phyloP scores from a whole-genome alignment of 495 filamentous ascomycete genomes.

The Neurospora africana region DNA sequence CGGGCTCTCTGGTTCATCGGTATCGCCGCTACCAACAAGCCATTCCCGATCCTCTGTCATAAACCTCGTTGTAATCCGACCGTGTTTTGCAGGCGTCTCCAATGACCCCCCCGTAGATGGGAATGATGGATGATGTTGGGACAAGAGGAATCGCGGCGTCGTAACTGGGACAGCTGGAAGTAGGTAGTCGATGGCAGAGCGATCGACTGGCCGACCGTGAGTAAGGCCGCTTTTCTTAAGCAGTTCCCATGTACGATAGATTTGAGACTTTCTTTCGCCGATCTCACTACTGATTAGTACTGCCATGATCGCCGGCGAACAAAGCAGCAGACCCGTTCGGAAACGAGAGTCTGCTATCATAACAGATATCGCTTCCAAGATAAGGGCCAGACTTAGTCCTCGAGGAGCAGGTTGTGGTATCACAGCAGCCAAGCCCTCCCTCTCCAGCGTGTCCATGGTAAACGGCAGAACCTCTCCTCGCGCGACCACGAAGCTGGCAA shows the following conservation, averaged over 20 bases:
- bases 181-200: slow-evolving; percentile 50
- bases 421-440: slow-evolving; percentile 32
- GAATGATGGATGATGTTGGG: slow-evolving; percentile 32
- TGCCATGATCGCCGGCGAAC: slow-evolving; percentile 62
- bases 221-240: slow-evolving; percentile 24
- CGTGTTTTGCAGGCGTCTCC: slow-evolving; percentile 22
- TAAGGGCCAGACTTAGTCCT: slow-evolving; percentile 49
- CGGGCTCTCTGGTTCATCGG: slow-evolving; percentile 64
- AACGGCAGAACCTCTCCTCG: slow-evolving; percentile 56
- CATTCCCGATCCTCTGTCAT: not conserved
- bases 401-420: slow-evolving; percentile 48
- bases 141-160: slow-evolving; percentile 4
- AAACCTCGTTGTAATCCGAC: not conserved
- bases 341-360: slow-evolving; percentile 73
- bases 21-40: slow-evolving; percentile 19
- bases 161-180: slow-evolving; percentile 37
- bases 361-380: slow-evolving; percentile 70
- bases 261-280: slow-evolving; percentile 12
- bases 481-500: slow-evolving; percentile 62
- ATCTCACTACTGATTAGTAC: slow-evolving; percentile 47
- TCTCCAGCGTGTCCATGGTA: slow-evolving; percentile 32
- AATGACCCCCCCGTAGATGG: slow-evolving; percentile 46
- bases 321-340: slow-evolving; percentile 66
- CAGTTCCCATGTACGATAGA: slow-evolving; percentile 20
- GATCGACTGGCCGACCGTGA: slow-evolving; percentile 8